Base-by-base conservation (phyloP, 176 grass and related monocot species). In the Tillandsia leiboldiana region DNA sequence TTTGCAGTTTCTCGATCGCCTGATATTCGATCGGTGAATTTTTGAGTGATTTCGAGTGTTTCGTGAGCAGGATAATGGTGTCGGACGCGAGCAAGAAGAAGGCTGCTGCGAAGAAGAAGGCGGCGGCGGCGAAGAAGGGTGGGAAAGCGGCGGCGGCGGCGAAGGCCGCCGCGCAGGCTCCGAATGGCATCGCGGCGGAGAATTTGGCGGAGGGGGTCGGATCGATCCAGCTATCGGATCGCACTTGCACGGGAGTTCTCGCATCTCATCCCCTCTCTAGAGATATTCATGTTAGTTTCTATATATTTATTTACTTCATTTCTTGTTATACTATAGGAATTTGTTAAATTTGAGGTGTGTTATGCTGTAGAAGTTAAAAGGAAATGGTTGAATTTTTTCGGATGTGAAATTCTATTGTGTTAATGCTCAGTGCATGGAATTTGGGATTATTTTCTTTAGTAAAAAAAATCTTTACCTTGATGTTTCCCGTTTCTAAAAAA, bases 71-170 rank as follows among this genome's bases (percentile, higher is more conserved):
- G 71, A 86, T 49, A 66, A 97, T 97, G 93, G 93, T 92, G 70
- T 92, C 89, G 11, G 93, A 97, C 26, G 89, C 89, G 42, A 92
- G 89, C 88, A 97, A 97, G 84, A 97, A 92, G 83, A 92, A 92
- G 84, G 93, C 84, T 0, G 89, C 93, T n/a, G 87, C 91, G 64
- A 97, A 90, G 74, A 97, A 92, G 78, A 86, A 86, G 0, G 86
- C 33, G 33, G 33, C 33, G 4, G 33, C 33, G 33, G 87, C 91
- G 67, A 97, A 90, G 74, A 97, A 87, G 78, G 89, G 86, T 42
- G 0, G 86, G 4, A 42, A 42, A 42, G 4, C 33, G 33, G 33
- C 33, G 33, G 33, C 33, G 33, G 3, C 29, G 33, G 33, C 5
- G 33, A 42, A 42, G 33, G 33, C 33, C 33, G 4, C 29, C 29